These are phyloP conservation scores for Linnemannia hyalina DNA, from an alignment of 192 early-diverging fungal species.

Conservation along the genomic window DNA sequence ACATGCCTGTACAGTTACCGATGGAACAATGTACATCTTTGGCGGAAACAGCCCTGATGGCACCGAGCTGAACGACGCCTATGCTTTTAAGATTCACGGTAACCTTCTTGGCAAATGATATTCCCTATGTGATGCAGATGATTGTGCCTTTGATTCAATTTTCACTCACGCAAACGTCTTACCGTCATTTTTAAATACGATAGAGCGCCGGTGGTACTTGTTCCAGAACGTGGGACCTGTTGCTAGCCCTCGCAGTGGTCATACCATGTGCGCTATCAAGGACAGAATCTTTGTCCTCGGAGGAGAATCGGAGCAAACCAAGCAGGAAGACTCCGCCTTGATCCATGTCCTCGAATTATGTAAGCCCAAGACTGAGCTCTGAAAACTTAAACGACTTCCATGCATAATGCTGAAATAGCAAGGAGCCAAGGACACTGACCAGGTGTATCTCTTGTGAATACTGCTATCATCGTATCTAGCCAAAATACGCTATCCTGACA, in stretches of 20 bases:
- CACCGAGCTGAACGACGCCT: slow-evolving; percentile 61
- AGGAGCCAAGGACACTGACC: not conserved
- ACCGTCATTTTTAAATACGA: not conserved
- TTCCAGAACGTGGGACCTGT: slow-evolving; percentile 71
- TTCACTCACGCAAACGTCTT: not conserved
- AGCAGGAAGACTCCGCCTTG: slow-evolving; percentile 54
- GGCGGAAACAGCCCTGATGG: slow-evolving; percentile 63
- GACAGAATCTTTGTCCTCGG: slow-evolving; percentile 66
- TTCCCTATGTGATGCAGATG: not conserved
- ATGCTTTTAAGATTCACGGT: slow-evolving; percentile 66
- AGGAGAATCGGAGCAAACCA: slow-evolving; percentile 63
- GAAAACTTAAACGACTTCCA: not conserved
- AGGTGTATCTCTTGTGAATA: not conserved
- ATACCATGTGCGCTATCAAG: slow-evolving; percentile 58
- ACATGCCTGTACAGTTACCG: slow-evolving; percentile 55
- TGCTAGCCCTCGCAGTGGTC: slow-evolving; percentile 61
- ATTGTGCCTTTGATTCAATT: not conserved
- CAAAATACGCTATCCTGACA: slow-evolving; percentile 40
- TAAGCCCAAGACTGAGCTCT: not conserved
- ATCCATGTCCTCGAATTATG: slow-evolving; percentile 29
- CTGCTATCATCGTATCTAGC: slow-evolving; percentile 4
- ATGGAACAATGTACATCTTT: slow-evolving; percentile 68
- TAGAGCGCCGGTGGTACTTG: slow-evolving; percentile 69
- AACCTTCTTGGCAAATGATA: not conserved
- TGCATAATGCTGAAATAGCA: not conserved